Evolutionary conservation across 345 rosid species (phyloP), one percentile per base, ranked within the genome.

Genomic region (Trapa bicornis): DNA sequence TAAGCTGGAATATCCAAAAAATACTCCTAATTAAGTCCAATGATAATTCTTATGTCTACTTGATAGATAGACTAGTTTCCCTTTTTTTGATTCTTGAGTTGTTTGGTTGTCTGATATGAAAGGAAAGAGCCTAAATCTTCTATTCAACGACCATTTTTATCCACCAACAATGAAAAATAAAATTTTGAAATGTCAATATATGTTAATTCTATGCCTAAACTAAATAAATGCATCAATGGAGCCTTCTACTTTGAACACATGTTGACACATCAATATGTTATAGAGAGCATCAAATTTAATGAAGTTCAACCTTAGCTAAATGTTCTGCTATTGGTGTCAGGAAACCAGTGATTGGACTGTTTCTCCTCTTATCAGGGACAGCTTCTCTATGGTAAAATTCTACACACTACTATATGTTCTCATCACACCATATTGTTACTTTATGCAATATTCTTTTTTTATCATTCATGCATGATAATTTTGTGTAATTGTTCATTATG

Each of bases 271-370:
- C 0, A 13, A 58, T 12, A 9, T 58, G 63, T 58, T 2, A 0
- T 58, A n/a, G 17, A 11, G 38, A 65, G 47, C 33, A 13, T 16
- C 43, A 22, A 65, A 3, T 12, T 16, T 47, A 9, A 41, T 43
- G 6, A 43, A 37, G 7, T 8, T 35, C 52, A 10, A 50, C 29
- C 68, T 65, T 6, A 12, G 52, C 12, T 4, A 10, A 47, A 47
- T 10, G 39, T 29, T 37, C 15, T 37, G 1, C 37, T 37, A 1
- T 60, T 65, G 41, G 9, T 69, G 80, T 74, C 87, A 90, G 98
- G 92, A 88, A 80, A 87, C 97, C 8, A 90, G 87, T 78, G 80
- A 76, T 1, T 90, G 96, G 98, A 88, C 91, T 36, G 82, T 90
- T 64, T 67, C 86, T 45, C 96, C 97, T 14, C 80, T 93, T 37